A percentile compares a stretch with the other conserved stretches of the same genome.
Conservation (phyloP, 2,329 filamentous ascomycete genomes). For the Fusarium haematococcum region DNA sequence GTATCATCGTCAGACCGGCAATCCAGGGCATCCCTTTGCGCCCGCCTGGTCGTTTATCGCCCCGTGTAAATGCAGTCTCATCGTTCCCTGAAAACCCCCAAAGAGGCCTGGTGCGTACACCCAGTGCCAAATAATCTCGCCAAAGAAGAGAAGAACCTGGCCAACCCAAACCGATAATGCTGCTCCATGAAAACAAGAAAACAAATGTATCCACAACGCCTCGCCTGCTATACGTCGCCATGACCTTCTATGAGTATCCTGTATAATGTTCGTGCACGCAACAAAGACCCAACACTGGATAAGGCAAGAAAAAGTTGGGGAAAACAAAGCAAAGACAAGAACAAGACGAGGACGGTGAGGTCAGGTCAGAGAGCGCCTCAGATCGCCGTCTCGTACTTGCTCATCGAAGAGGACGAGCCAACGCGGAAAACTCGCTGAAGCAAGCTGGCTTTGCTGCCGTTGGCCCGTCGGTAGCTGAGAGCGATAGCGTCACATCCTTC, state of each 20-base stretch:
- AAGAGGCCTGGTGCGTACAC: slow-evolving; percentile 42
- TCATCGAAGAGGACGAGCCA: slow-evolving; percentile 35
- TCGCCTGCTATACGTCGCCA: slow-evolving; percentile 35
- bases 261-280: slow-evolving; percentile 34
- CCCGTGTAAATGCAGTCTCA: slow-evolving; percentile 34
- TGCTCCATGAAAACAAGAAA: slow-evolving; percentile 7
- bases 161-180: slow-evolving; percentile 21
- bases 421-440: slow-evolving; percentile 43
- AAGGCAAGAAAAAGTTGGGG: slow-evolving; percentile 13
- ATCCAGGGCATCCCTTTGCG: slow-evolving; percentile 20
- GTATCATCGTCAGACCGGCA: slow-evolving; percentile 35
- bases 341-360: not conserved
- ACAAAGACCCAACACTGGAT: slow-evolving; percentile 7
- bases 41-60: slow-evolving; percentile 24
- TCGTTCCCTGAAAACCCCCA: slow-evolving; percentile 20
- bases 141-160: slow-evolving; percentile 21
- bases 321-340: not conserved
- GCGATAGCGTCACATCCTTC: slow-evolving; percentile 32
- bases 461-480: slow-evolving; percentile 40
- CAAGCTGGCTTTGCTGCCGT: slow-evolving; percentile 40
- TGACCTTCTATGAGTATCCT: slow-evolving; percentile 26
- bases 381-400: slow-evolving; percentile 25
- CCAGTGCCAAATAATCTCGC: slow-evolving; percentile 39
- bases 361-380: not conserved
- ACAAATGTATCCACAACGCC: slow-evolving; percentile 33